phyloP scores from a whole-genome alignment of 2,329 filamentous ascomycete genomes.

The Colletotrichum costaricense region DNA sequence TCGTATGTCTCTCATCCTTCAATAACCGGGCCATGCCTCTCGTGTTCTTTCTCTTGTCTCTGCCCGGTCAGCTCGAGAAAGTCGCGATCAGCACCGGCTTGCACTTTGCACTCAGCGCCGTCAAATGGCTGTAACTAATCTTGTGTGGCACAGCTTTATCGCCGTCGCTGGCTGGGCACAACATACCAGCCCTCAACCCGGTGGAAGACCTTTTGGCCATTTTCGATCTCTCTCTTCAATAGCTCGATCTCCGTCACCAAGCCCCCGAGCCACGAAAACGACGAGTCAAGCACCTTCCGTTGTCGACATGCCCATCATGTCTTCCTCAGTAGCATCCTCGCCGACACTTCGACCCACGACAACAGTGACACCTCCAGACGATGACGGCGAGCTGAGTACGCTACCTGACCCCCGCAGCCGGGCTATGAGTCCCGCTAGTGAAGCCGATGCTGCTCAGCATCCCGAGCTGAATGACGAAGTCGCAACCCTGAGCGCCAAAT shows the following conservation, averaged over 20 bases:
- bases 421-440: constrained; percentile 57
- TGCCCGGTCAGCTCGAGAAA: background rate
- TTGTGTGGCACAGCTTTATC: constrained; percentile 57
- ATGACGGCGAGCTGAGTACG: constrained; percentile 74
- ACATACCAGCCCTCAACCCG: constrained; percentile 49
- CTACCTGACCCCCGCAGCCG: constrained; percentile 73
- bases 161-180: constrained; percentile 65
- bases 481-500: constrained; percentile 90
- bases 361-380: constrained; percentile 53
- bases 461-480: constrained; percentile 78
- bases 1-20: constrained; percentile 27
- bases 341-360: constrained; percentile 48
- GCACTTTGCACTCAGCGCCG: background rate
- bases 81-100: background rate
- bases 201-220: constrained; percentile 56
- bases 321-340: constrained; percentile 47
- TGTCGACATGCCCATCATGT: constrained; percentile 52
- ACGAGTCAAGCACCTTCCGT: constrained; percentile 51
- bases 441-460: constrained; percentile 53
- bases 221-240: constrained; percentile 66
- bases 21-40: background rate
- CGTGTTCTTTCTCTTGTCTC: background rate
- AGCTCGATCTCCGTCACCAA: constrained; percentile 48
- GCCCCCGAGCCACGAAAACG: constrained; percentile 50
- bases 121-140: constrained; percentile 30